These are phyloP conservation scores for Cajanus cajan DNA, from an alignment of 306 rosid species.

Conservation along the genomic window DNA sequence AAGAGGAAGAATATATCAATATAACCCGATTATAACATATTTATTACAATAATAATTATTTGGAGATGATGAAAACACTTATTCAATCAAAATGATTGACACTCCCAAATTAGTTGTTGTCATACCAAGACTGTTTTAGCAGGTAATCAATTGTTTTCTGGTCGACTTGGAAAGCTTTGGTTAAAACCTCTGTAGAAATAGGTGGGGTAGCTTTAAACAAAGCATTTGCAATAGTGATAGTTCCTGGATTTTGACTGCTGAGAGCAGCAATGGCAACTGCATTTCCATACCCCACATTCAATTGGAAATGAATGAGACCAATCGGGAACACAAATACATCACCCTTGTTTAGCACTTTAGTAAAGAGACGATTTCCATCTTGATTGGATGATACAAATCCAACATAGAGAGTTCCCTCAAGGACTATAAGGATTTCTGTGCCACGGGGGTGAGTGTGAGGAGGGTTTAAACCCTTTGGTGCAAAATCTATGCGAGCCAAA, in stretches of 20 bases:
- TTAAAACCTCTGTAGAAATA: conserved; percentile 23
- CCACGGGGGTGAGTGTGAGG: conserved; percentile 30
- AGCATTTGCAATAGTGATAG: conserved; percentile 17
- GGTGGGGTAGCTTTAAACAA: conserved; percentile 32
- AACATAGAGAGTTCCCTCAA: conserved; percentile 33
- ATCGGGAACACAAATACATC: conserved; percentile 31
- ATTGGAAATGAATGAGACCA: conserved; percentile 36
- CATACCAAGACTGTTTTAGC: conserved; percentile 6
- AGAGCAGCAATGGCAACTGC: conserved; percentile 29
- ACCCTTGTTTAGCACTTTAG: conserved; percentile 26
- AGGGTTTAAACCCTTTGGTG: conserved; percentile 18
- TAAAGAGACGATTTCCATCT: not conserved
- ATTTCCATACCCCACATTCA: conserved; percentile 13
- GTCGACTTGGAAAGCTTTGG: conserved; percentile 39
- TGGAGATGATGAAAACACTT: no score
- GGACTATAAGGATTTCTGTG: conserved; percentile 30
- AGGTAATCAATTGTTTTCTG: conserved; percentile 6
- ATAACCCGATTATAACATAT: no score
- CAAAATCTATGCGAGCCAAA: conserved; percentile 18
- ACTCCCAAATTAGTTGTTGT: not conserved
- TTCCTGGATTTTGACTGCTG: conserved; percentile 19
- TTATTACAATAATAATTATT: no score
- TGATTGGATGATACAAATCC: conserved; percentile 33
- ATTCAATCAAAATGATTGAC: no score
- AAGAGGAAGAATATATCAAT: no score